Conservation (phyloP, 2,329 filamentous ascomycete species). For the Penicillium occitanis region DNA sequence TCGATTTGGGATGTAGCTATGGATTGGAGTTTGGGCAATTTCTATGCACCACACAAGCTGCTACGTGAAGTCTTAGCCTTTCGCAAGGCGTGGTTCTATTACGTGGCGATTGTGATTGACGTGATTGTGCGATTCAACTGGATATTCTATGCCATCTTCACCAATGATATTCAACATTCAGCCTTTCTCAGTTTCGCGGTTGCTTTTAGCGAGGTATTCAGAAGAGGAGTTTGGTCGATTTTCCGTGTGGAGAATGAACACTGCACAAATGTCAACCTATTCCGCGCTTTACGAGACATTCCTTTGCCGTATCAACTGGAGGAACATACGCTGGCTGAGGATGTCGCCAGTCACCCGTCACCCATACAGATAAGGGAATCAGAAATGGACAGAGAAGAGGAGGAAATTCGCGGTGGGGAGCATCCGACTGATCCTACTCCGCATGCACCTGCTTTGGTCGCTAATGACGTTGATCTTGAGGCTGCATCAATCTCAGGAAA, state of each 20-base stretch:
- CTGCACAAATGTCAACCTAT: conserved; percentile 84
- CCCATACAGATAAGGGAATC: conserved; percentile 18
- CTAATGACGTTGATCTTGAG: conserved; percentile 30
- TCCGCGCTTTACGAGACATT: conserved; percentile 84
- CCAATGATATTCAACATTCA: conserved; percentile 76
- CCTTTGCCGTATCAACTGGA: conserved; percentile 72
- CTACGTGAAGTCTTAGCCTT: conserved; percentile 79
- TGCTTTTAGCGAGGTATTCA: conserved; percentile 73
- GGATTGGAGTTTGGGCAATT: conserved; percentile 91
- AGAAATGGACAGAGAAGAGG: conserved; percentile 18
- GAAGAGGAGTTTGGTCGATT: conserved; percentile 85
- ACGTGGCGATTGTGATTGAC: conserved; percentile 77
- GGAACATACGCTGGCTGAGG: conserved; percentile 17
- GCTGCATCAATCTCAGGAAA: conserved; percentile 28
- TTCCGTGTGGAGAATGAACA: conserved; percentile 98
- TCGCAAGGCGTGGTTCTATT: conserved; percentile 80
- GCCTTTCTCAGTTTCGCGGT: conserved; percentile 78
- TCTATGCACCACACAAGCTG: conserved; percentile 64
- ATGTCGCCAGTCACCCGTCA: conserved; percentile 22
- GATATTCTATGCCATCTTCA: conserved; percentile 89
- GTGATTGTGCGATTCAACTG: conserved; percentile 87
- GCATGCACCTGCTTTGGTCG: conserved; percentile 14
- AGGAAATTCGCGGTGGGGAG: neutral
- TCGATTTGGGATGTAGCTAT: conserved; percentile 93
- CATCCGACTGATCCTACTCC: conserved; percentile 5